Percentiles rank a stretch among this genome's conserved stretches.
Conservation (phyloP, 768 basidiomycete genomes). For the Suillus sp. region DNA sequence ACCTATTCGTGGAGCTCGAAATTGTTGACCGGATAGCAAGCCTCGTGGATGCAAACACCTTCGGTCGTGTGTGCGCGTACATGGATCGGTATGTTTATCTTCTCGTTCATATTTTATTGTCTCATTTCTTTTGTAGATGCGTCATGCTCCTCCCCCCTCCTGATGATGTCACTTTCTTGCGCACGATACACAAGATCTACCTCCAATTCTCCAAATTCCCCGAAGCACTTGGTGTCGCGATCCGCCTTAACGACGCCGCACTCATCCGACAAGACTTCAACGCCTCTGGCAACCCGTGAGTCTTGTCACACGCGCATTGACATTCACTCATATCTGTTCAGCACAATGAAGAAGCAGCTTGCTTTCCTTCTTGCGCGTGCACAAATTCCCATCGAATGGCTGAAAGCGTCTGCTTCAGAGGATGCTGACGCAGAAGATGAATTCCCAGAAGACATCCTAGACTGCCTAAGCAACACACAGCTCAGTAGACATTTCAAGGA, state of each 20-base stretch:
- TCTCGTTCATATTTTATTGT: slow-evolving; percentile 9
- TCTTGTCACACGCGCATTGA: slow-evolving; percentile 16
- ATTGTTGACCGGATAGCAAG: slow-evolving; percentile 76
- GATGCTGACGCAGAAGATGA: slow-evolving; percentile 63
- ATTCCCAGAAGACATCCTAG: slow-evolving; percentile 78
- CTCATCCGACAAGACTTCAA: slow-evolving; percentile 88
- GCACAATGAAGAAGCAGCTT: slow-evolving; percentile 92
- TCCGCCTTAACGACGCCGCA: slow-evolving; percentile 78
- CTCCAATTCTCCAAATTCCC: slow-evolving; percentile 85
- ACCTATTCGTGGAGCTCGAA: slow-evolving; percentile 92
- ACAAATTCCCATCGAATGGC: slow-evolving; percentile 88
- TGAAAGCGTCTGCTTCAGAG: slow-evolving; percentile 56
- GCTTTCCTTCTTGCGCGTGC: slow-evolving; percentile 93
- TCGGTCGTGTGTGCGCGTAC: slow-evolving; percentile 87
- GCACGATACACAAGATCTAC: slow-evolving; percentile 88
- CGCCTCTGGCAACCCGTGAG: slow-evolving; percentile 85
- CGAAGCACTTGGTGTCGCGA: slow-evolving; percentile 85
- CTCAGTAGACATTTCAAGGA: slow-evolving; percentile 84
- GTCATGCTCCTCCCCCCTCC: slow-evolving; percentile 90
- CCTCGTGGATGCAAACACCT: slow-evolving; percentile 87
- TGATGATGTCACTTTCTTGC: slow-evolving; percentile 88
- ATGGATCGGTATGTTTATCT: slow-evolving; percentile 76
- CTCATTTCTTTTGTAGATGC: slow-evolving; percentile 49
- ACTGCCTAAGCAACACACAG: slow-evolving; percentile 84
- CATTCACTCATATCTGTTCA: slow-evolving; percentile 27